Percentiles rank a stretch among this genome's conserved stretches.
Conservation (phyloP, 805 yeast species). For the Citeromyces matritensis region DNA sequence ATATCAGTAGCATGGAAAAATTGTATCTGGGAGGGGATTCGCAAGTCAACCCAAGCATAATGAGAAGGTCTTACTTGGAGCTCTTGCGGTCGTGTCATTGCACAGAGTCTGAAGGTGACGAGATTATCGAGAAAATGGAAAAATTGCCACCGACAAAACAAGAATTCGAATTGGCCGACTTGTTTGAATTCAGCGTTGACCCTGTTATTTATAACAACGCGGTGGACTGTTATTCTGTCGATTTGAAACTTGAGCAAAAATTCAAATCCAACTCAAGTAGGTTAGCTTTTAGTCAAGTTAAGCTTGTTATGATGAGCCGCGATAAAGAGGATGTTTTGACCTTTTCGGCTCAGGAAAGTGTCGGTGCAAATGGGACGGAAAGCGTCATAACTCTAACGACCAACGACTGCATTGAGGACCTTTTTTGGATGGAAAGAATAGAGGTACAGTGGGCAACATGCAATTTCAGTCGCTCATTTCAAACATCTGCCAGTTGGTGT, state of each 20-base stretch:
- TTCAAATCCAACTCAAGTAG: constrained; percentile 6
- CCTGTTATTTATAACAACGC: constrained; percentile 20
- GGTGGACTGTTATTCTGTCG: constrained; percentile 20
- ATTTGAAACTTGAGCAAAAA: constrained; percentile 13
- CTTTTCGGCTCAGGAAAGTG: constrained; percentile 2
- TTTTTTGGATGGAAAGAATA: too few species aligned
- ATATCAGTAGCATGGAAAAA: too few species aligned
- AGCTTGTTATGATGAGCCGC: constrained; percentile 5
- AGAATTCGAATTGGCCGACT: constrained; percentile 9
- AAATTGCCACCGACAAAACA: constrained; percentile 3
- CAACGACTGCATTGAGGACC: too few species aligned
- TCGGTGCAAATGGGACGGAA: background rate
- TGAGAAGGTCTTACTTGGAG: constrained; percentile 24
- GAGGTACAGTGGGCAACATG: too few species aligned
- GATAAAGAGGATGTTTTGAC: constrained; percentile 3
- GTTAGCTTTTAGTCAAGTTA: constrained; percentile 4
- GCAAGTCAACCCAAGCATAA: too few species aligned
- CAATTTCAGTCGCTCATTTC: too few species aligned
- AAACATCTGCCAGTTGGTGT: too few species aligned
- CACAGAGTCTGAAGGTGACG: constrained; percentile 6
- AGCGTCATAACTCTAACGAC: too few species aligned
- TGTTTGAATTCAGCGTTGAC: constrained; percentile 19
- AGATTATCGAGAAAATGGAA: constrained; percentile 7
- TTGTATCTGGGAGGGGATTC: too few species aligned
- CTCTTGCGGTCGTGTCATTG: constrained; percentile 14